Evolutionary conservation across 805 yeast species (phyloP).

Genomic region (Pichia membranifaciens): DNA sequence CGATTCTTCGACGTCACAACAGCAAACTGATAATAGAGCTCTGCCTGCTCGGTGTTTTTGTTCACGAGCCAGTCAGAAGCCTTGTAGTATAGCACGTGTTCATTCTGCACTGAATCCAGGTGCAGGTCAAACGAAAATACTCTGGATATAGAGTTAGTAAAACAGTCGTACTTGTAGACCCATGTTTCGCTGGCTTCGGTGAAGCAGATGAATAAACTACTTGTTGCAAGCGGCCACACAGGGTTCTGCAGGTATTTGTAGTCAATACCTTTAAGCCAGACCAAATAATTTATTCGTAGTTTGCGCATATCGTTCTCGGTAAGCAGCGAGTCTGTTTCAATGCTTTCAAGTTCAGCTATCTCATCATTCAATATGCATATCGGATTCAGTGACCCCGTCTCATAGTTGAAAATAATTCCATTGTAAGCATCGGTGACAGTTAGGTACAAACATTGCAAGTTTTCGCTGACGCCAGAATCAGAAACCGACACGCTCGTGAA

Average conservation of each 20-base stretch:
- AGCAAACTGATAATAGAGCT: constrained; percentile 4
- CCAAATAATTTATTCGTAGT: constrained; percentile 14
- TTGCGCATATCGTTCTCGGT: constrained; percentile 5
- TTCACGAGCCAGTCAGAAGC: constrained; percentile 14
- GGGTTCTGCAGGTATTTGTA: constrained; percentile 2
- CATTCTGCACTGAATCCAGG: constrained; percentile 4
- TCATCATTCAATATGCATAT: constrained; percentile 9
- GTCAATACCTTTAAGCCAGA: constrained; percentile 14
- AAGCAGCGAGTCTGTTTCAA: constrained; percentile 7
- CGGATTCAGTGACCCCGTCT: constrained; percentile 9
- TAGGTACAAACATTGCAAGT: constrained; percentile 8
- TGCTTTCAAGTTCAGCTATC: constrained; percentile 2
- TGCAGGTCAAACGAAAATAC: constrained; percentile 7
- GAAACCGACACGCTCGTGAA: constrained; percentile 12
- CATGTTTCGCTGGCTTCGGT: constrained; percentile 10
- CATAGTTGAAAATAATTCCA: constrained; percentile 13
- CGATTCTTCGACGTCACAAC: constrained; percentile 13
- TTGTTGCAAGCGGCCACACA: constrained; percentile 14
- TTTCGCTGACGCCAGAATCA: constrained; percentile 13
- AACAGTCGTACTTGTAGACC: constrained; percentile 10
- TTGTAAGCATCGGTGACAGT: constrained; percentile 16
- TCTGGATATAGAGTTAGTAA: not conserved
- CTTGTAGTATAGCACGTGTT: constrained; percentile 11
- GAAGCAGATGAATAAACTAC: constrained; percentile 13
- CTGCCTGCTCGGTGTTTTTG: not conserved